Base-by-base conservation (phyloP, 176 grass and related monocot species). In the Bolboschoenus planiculmis region DNA sequence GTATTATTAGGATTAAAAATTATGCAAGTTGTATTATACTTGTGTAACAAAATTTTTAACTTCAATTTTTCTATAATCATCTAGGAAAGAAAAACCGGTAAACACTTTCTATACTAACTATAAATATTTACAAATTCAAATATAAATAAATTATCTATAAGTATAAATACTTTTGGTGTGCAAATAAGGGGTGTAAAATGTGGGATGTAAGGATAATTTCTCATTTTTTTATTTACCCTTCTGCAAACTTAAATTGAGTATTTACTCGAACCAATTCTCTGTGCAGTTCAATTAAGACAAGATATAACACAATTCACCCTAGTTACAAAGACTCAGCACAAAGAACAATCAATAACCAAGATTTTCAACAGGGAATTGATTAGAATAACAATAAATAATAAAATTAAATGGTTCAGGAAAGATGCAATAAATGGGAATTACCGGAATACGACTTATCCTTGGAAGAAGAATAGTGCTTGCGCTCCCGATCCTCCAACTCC, bases 361-460 rank as follows among this genome's bases (percentile, higher is more conserved):
- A 43, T 46, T 44, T 23, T 72, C 36, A 24, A 46, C 67, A 72
- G n/a, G 29, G 21, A 15, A 30, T 5, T 7, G 5, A 11, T 0
- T 7, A 62, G 33, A 58, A 64, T 2, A 47, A 48, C 4, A 66
- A 35, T 36, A 66, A 35, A 60, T 6, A 14, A 48, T 26, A 72
- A 26, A 65, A 2, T 26, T 18, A 21, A 4, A 43, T 51, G 7
- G 53, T 54, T 58, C 30, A 74, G 21, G 11, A n/a, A 34, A 72
- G 15, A 85, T 20, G n/a, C 37, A 50, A 18, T 18, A 7, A 37
- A 81, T 65, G 27, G 9, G 24, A 83, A 78, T 20, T 90, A 95
- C 92, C 93, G 34, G 83, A 83, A 90, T 93, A 93, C 18, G 91
- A 87, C 84, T 93, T 99, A 78, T 99, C 96, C 89, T 95, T 99